phyloP scores from a whole-genome alignment of 2,329 filamentous ascomycete species.

The Aspergillus jensenii region DNA sequence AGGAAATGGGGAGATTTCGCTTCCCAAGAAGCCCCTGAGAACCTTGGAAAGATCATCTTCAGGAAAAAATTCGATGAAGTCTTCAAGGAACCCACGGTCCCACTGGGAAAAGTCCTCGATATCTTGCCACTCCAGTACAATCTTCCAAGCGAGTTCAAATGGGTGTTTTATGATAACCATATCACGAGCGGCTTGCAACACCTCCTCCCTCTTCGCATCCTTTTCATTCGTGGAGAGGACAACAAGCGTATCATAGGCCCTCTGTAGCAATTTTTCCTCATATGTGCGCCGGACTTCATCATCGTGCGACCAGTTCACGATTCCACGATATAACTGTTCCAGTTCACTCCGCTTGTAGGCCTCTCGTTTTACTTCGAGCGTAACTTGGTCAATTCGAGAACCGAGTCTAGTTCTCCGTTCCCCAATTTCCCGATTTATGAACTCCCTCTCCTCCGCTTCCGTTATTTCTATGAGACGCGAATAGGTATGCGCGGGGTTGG shows the following conservation, averaged over 20 bases:
- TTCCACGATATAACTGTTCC: slow-evolving; percentile 74
- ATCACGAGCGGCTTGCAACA: slow-evolving; percentile 75
- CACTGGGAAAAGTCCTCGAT: slow-evolving; percentile 70
- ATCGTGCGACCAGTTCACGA: slow-evolving; percentile 88
- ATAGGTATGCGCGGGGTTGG: slow-evolving; percentile 77
- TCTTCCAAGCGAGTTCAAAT: slow-evolving; percentile 85
- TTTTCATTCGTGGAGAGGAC: slow-evolving; percentile 70
- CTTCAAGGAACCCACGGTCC: slow-evolving; percentile 73
- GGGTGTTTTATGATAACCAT: slow-evolving; percentile 97
- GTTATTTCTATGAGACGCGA: slow-evolving; percentile 78
- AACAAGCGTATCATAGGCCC: slow-evolving; percentile 75
- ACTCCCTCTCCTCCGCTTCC: slow-evolving; percentile 82
- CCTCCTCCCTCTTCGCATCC: slow-evolving; percentile 65
- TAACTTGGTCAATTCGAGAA: slow-evolving; percentile 79
- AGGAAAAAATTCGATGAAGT: slow-evolving; percentile 82
- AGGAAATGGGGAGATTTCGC: slow-evolving; percentile 80
- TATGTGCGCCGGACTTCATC: slow-evolving; percentile 80
- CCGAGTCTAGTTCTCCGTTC: slow-evolving; percentile 86
- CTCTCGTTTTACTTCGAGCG: slow-evolving; percentile 81
- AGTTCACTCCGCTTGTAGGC: slow-evolving; percentile 73
- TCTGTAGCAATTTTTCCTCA: slow-evolving; percentile 84
- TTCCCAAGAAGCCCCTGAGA: slow-evolving; percentile 77
- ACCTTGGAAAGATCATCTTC: slow-evolving; percentile 79
- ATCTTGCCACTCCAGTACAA: slow-evolving; percentile 87
- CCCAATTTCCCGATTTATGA: slow-evolving; percentile 85